Evolutionary conservation across 1,284 basidiomycete species (phyloP).

Genomic region (Cutaneotrichosporon cyanovorans): DNA sequence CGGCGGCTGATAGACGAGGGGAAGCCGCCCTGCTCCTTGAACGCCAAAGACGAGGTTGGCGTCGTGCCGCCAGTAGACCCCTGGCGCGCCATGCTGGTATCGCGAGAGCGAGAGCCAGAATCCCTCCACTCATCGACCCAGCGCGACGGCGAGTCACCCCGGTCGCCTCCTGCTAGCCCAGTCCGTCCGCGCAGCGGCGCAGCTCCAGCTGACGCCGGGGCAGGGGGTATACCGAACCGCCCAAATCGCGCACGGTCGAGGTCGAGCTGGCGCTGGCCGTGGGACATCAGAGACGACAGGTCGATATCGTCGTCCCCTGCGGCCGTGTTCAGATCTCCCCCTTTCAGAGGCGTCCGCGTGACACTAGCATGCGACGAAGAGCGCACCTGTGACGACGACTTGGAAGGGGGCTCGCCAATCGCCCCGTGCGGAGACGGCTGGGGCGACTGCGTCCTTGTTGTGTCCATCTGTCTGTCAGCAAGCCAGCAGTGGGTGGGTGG

Average conservation of each 20-base stretch:
- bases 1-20: slow-evolving; percentile 13
- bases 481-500: too few relatives aligned
- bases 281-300: slow-evolving; percentile 19
- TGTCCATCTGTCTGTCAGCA: slow-evolving; percentile 14
- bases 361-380: slow-evolving; percentile 1
- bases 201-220: background rate
- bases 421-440: slow-evolving; percentile 20
- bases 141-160: slow-evolving; percentile 9
- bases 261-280: slow-evolving; percentile 21
- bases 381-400: background rate
- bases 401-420: slow-evolving; percentile 14
- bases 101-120: slow-evolving; percentile 6
- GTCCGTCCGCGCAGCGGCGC: slow-evolving; percentile 4
- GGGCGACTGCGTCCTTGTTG: slow-evolving; percentile 10
- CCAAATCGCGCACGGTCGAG: slow-evolving; percentile 17
- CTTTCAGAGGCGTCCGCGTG: slow-evolving; percentile 1
- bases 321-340: slow-evolving; percentile 3
- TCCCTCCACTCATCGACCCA: slow-evolving; percentile 13
- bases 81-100: slow-evolving; percentile 16
- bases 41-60: background rate
- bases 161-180: background rate
- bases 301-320: slow-evolving; percentile 22
- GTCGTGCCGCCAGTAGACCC: slow-evolving; percentile 8
- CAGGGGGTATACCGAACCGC: slow-evolving; percentile 6
- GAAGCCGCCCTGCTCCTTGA: slow-evolving; percentile 9